Evolutionary conservation across 208 protist species (phyloP).

Genomic region (Trypanosoma boissoni): DNA sequence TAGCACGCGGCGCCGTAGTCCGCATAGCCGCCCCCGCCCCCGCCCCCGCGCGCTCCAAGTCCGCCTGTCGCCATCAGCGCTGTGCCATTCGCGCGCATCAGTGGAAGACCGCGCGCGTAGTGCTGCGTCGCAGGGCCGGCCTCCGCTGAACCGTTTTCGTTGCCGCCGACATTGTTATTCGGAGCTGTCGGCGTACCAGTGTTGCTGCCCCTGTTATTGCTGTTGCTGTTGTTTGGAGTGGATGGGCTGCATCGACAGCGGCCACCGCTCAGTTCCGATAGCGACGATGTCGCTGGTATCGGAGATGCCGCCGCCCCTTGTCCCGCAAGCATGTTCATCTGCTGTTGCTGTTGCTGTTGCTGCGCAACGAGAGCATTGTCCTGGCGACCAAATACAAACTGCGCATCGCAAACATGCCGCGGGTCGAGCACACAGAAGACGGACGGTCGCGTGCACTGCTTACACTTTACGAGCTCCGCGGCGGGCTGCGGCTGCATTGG

Average conservation of each 20-base stretch:
- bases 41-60: no score
- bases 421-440: constrained; percentile 65
- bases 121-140: not conserved
- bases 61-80: not conserved
- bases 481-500: constrained; percentile 27
- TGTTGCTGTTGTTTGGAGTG: constrained; percentile 5
- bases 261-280: no score
- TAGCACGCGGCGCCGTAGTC: not conserved
- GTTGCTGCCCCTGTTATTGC: constrained; percentile 4
- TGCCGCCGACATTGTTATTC: no score
- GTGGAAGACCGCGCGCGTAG: constrained; percentile 7
- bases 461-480: constrained; percentile 35
- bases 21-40: not conserved
- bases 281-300: constrained; percentile 1
- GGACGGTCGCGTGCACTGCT: constrained; percentile 40
- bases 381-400: constrained; percentile 45
- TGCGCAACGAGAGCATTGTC: not conserved
- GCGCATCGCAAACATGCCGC: constrained; percentile 54
- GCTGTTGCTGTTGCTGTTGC: constrained; percentile 15
- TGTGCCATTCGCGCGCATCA: constrained; percentile 1
- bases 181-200: constrained; percentile 4
- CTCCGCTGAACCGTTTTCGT: constrained; percentile 8
- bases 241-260: no score
- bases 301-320: constrained; percentile 6
- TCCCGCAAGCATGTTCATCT: constrained; percentile 8